These are phyloP conservation scores for Suillus occidentalis DNA, from an alignment of 768 basidiomycete species.

Conservation along the genomic window DNA sequence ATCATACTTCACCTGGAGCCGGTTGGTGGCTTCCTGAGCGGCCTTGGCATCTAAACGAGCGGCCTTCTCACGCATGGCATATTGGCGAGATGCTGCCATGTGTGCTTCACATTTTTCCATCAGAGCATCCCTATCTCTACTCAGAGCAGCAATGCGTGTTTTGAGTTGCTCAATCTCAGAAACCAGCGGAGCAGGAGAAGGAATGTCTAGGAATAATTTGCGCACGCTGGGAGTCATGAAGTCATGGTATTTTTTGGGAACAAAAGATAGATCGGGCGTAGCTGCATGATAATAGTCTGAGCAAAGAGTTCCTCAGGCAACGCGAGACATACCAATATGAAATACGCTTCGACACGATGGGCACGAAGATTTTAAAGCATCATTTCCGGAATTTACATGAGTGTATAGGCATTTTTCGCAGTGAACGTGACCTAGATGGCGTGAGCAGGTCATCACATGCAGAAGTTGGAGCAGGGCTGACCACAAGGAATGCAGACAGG, in stretches of 20 bases:
- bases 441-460: constrained; percentile 9
- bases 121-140: constrained; percentile 43
- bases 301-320: constrained; percentile 1
- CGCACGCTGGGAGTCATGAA: constrained; percentile 60
- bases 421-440: constrained; percentile 58
- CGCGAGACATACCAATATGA: constrained; percentile 45
- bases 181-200: constrained; percentile 23
- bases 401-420: constrained; percentile 58
- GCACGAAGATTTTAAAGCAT: constrained; percentile 48
- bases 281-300: constrained; percentile 30
- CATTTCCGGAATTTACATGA: constrained; percentile 26
- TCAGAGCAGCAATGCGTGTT: constrained; percentile 37
- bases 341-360: constrained; percentile 59
- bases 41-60: constrained; percentile 32
- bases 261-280: constrained; percentile 44
- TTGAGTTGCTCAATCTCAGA: constrained; percentile 39
- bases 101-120: constrained; percentile 44
- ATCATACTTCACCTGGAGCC: constrained; percentile 37
- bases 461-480: constrained; percentile 30
- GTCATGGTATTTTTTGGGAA: constrained; percentile 59
- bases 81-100: constrained; percentile 33
- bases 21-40: constrained; percentile 39
- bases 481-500: constrained; percentile 68
- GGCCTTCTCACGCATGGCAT: constrained; percentile 31
- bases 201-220: constrained; percentile 49